phyloP scores from a whole-genome alignment of 1,284 basidiomycete species.

The Pascua sp. region DNA sequence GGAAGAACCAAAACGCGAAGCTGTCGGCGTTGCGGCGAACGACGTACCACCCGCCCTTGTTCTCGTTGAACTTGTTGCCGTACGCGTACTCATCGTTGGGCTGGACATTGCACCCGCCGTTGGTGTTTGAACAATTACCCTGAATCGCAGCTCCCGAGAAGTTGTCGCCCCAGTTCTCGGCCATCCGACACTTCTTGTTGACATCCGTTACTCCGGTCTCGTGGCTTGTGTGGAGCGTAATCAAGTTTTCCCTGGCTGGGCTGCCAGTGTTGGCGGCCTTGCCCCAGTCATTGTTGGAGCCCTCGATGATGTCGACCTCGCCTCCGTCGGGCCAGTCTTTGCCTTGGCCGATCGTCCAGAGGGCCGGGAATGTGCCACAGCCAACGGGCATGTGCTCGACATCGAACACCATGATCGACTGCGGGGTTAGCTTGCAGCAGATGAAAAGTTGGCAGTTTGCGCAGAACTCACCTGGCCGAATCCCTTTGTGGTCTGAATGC shows the following conservation, averaged over 20 bases:
- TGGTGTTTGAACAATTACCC: no score
- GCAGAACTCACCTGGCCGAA: conserved; percentile 43
- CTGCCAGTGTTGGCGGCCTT: no score
- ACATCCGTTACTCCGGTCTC: conserved; percentile 15
- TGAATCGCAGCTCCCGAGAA: no score
- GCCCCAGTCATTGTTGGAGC: conserved; percentile 44
- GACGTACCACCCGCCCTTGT: conserved; percentile 74
- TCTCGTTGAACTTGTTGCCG: conserved; percentile 43
- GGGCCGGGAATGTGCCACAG: conserved; percentile 60
- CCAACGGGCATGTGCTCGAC: conserved; percentile 47
- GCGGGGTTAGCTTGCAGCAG: not conserved
- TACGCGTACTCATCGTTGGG: conserved; percentile 6
- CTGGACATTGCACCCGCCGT: conserved; percentile 3
- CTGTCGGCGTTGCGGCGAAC: conserved; percentile 46
- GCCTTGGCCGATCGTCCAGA: conserved; percentile 58
- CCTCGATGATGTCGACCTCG: conserved; percentile 82
- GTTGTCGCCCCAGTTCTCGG: no score
- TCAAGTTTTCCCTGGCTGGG: not conserved
- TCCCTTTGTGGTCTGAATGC: conserved; percentile 39
- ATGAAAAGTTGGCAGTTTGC: not conserved
- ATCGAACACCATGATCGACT: conserved; percentile 33
- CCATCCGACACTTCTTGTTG: no score
- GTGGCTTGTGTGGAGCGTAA: conserved; percentile 48
- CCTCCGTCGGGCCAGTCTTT: conserved; percentile 66
- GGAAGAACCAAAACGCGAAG: conserved; percentile 11